These are phyloP conservation scores for Xylaria sp. DNA, from an alignment of 495 filamentous ascomycete genomes.

Conservation along the genomic window DNA sequence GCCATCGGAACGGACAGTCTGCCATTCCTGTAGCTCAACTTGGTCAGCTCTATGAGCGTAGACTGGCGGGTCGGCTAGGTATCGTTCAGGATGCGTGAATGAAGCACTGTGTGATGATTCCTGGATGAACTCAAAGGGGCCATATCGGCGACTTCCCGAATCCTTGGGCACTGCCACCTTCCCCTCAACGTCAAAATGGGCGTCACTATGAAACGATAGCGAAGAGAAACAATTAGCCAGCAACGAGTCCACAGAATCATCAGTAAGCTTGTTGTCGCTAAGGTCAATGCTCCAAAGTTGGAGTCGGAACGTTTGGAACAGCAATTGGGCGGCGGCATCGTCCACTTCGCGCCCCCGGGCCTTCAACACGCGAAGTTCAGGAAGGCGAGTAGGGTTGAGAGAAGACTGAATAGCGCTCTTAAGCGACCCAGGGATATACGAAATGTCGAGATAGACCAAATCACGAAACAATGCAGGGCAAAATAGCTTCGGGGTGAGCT, in stretches of 20 bases:
- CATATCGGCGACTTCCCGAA: conserved; percentile 38
- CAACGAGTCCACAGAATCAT: conserved; percentile 40
- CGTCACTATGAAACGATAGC: conserved; percentile 32
- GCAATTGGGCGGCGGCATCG: conserved; percentile 34
- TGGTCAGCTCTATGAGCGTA: conserved; percentile 40
- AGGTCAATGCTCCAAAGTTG: conserved; percentile 57
- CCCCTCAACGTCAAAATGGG: conserved; percentile 47
- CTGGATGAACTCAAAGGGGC: conserved; percentile 44
- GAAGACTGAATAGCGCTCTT: conserved; percentile 35
- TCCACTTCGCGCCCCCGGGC: conserved; percentile 46
- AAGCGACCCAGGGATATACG: conserved; percentile 46
- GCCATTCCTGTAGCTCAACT: conserved; percentile 32
- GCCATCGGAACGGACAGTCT: conserved; percentile 43
- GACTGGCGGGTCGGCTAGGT: conserved; percentile 49
- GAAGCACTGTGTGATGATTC: conserved; percentile 47
- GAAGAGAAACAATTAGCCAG: conserved; percentile 35
- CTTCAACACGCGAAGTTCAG: conserved; percentile 51
- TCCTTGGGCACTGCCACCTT: conserved; percentile 31
- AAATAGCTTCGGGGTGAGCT: conserved; percentile 43
- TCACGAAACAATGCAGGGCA: conserved; percentile 36
- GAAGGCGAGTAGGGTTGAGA: conserved; percentile 40
- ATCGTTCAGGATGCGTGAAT: conserved; percentile 45
- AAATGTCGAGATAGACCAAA: conserved; percentile 56
- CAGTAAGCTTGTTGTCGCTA: conserved; percentile 50
- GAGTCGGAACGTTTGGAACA: conserved; percentile 40